Evolutionary conservation across 148 eudicot genomes (phyloP).

Genomic region (Vaccinium darrowii): DNA sequence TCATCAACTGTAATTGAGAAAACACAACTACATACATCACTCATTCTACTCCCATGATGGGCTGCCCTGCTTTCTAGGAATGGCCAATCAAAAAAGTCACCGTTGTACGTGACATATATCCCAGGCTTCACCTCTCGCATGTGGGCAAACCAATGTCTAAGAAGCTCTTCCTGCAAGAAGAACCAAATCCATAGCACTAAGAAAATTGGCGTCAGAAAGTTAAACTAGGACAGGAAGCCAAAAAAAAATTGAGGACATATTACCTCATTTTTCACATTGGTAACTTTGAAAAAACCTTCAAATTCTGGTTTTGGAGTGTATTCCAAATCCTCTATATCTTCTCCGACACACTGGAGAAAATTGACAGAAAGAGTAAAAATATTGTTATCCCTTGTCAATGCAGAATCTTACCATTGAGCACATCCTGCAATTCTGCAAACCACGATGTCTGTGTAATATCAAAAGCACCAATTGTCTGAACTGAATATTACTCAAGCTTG

Average conservation of each 20-base stretch:
- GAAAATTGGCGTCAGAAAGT: neutral
- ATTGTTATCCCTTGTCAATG: neutral
- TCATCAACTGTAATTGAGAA: neutral
- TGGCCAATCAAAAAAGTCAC: slow-evolving; percentile 99
- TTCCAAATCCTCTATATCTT: slow-evolving; percentile 91
- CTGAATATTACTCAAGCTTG: neutral
- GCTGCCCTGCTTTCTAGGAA: slow-evolving; percentile 90
- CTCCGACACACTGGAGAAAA: slow-evolving; percentile 83
- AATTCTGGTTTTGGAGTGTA: slow-evolving; percentile 98
- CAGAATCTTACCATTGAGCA: neutral
- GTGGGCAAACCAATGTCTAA: slow-evolving; percentile 81
- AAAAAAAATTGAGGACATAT: neutral
- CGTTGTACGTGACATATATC: slow-evolving; percentile 97
- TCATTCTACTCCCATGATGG: slow-evolving; percentile 83
- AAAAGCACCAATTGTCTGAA: neutral
- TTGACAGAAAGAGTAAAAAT: neutral
- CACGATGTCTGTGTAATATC: neutral
- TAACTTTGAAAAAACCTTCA: slow-evolving; percentile 84
- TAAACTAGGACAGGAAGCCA: neutral
- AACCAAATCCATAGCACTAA: slow-evolving; percentile 20
- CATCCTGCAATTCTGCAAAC: neutral
- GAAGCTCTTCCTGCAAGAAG: slow-evolving; percentile 66
- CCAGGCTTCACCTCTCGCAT: slow-evolving; percentile 96
- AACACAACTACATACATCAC: slow-evolving; percentile 52
- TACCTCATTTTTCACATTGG: slow-evolving; percentile 92